Percentiles rank a stretch among this genome's conserved stretches.
Conservation (phyloP, 2,329 filamentous ascomycete genomes). For the Pseudogymnoascus sp. region DNA sequence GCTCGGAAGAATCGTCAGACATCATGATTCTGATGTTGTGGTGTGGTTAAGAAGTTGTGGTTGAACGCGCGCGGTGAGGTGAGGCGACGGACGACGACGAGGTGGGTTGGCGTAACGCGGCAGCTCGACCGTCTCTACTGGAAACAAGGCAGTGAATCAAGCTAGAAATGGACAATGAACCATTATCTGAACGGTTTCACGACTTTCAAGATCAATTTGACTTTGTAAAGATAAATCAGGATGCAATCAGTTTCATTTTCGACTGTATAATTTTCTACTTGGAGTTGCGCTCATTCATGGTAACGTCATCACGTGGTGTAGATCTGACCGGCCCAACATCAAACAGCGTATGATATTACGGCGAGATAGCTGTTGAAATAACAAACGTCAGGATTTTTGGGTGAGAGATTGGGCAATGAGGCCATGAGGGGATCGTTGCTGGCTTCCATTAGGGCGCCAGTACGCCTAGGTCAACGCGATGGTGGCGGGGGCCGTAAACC, state of each 20-base stretch:
- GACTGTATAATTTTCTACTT: slow-evolving; percentile 3
- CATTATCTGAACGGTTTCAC: background rate
- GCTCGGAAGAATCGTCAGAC: slow-evolving; percentile 55
- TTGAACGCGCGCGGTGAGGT: background rate
- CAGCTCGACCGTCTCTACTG: background rate
- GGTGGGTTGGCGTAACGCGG: background rate
- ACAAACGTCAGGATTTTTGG: background rate
- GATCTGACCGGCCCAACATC: slow-evolving; percentile 4
- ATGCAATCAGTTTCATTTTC: background rate
- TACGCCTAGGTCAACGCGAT: background rate
- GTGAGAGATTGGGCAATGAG: background rate
- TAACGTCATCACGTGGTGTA: slow-evolving; percentile 8
- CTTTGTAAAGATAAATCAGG: background rate
- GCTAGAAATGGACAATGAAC: background rate
- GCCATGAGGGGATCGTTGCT: background rate
- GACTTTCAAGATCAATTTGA: background rate
- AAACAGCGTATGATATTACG: background rate
- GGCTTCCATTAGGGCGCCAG: background rate
- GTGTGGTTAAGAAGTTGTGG: slow-evolving; percentile 9
- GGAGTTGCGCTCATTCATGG: background rate
- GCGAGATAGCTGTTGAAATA: background rate
- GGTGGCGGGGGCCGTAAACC: background rate
- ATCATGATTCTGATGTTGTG: slow-evolving; percentile 27
- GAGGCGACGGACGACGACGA: background rate
- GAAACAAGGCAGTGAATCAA: slow-evolving; percentile 3